Percentiles rank a stretch among this genome's conserved stretches.
These are phyloP conservation scores for Camellia granthamiana DNA, from an alignment of 148 eudicot species.

Conservation along the genomic window DNA sequence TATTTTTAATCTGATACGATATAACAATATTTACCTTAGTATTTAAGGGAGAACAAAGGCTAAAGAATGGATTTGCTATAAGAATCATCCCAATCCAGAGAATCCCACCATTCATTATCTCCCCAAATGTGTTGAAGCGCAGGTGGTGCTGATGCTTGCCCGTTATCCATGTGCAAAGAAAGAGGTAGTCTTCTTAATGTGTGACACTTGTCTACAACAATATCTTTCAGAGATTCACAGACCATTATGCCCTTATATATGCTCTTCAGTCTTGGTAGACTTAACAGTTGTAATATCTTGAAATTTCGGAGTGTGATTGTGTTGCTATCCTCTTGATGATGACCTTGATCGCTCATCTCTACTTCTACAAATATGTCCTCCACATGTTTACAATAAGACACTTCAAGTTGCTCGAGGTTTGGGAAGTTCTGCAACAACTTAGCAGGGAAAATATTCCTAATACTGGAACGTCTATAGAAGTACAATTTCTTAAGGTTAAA, in stretches of 20 bases:
- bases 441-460: neutral
- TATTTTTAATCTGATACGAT: no score
- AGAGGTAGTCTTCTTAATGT: neutral
- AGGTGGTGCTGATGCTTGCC: neutral
- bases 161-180: neutral
- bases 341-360: neutral
- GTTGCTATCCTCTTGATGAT: neutral
- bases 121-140: neutral
- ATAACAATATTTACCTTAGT: no score
- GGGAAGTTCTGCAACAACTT: constrained; percentile 5
- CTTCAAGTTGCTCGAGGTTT: neutral
- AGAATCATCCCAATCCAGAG: neutral
- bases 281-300: neutral
- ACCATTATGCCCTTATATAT: neutral
- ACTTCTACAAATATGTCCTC: neutral
- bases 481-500: neutral
- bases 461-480: neutral
- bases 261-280: neutral
- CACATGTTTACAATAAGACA: neutral
- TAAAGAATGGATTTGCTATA: no score
- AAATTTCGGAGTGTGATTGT: neutral
- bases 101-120: neutral
- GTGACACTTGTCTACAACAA: neutral
- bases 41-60: no score
- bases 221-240: neutral